These are phyloP conservation scores for Purpureocillium takamizusanense DNA, from an alignment of 2,329 filamentous ascomycete species.

Conservation along the genomic window DNA sequence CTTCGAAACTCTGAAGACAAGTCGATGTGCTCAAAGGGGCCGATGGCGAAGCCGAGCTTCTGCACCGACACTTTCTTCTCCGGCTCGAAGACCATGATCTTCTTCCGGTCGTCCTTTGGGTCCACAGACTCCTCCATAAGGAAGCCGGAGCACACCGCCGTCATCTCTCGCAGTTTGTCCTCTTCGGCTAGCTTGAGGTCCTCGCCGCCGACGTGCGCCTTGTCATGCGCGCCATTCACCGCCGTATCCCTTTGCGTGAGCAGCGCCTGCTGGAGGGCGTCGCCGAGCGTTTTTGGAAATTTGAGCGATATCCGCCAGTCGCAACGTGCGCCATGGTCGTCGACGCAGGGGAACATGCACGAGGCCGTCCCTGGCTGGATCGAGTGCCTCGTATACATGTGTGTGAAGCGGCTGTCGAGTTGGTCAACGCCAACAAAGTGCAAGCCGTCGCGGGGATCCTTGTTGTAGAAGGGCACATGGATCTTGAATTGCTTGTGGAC, in stretches of 20 bases:
- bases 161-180: conserved; percentile 81
- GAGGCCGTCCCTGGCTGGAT: conserved; percentile 70
- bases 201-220: conserved; percentile 31
- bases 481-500: conserved; percentile 40
- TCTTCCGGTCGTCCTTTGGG: conserved; percentile 67
- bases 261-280: conserved; percentile 50
- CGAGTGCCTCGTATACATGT: conserved; percentile 82
- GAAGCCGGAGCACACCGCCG: conserved; percentile 84
- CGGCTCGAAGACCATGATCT: conserved; percentile 78
- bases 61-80: conserved; percentile 69
- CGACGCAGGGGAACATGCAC: conserved; percentile 87
- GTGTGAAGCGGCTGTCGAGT: conserved; percentile 74
- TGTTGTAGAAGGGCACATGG: conserved; percentile 67
- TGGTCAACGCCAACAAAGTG: conserved; percentile 85
- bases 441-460: conserved; percentile 71
- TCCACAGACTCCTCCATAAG: conserved; percentile 76
- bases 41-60: conserved; percentile 87
- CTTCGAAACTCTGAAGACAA: conserved; percentile 77
- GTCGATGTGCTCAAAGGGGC: conserved; percentile 90
- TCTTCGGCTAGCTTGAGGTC: conserved; percentile 52
- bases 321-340: conserved; percentile 72
- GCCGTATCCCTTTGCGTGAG: conserved; percentile 28
- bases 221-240: conserved; percentile 20
- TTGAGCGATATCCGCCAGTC: conserved; percentile 85
- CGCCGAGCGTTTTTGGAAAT: conserved; percentile 77